These are phyloP conservation scores for Rhexocercosporidium sp. DNA, from an alignment of 2,329 filamentous ascomycete genomes.

Conservation along the genomic window DNA sequence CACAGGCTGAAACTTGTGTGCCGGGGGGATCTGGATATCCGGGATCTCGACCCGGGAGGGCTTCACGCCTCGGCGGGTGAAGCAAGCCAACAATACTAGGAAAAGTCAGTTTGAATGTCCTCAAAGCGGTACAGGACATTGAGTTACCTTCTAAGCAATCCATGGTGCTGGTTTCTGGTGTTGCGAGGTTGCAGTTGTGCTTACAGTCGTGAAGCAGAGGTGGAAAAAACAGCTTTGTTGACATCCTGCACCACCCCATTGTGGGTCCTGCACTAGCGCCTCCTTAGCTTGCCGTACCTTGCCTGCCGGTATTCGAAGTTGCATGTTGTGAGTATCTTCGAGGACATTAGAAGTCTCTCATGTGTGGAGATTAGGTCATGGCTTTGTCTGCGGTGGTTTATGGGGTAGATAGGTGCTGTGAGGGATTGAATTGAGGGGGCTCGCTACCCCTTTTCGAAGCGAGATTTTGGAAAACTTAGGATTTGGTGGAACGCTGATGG, in stretches of 20 bases:
- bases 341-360: too few species aligned
- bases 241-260: too few species aligned
- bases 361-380: too few species aligned
- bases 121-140: background rate
- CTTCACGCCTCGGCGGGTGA: background rate
- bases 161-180: background rate
- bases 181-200: too few species aligned
- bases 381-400: background rate
- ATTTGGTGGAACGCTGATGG: too few species aligned
- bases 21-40: background rate
- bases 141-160: background rate
- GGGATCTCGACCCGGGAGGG: background rate
- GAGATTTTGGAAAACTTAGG: too few species aligned
- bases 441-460: background rate
- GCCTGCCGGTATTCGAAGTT: too few species aligned
- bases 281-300: too few species aligned
- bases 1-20: background rate
- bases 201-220: too few species aligned
- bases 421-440: background rate
- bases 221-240: too few species aligned
- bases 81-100: background rate
- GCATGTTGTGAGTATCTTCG: too few species aligned
- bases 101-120: background rate
- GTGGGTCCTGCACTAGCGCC: too few species aligned
- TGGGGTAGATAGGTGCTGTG: background rate